Evolutionary conservation across 2,329 filamentous ascomycete genomes (phyloP), one percentile per base, ranked within the genome.

Genomic region (Cordyceps tenuipes): DNA sequence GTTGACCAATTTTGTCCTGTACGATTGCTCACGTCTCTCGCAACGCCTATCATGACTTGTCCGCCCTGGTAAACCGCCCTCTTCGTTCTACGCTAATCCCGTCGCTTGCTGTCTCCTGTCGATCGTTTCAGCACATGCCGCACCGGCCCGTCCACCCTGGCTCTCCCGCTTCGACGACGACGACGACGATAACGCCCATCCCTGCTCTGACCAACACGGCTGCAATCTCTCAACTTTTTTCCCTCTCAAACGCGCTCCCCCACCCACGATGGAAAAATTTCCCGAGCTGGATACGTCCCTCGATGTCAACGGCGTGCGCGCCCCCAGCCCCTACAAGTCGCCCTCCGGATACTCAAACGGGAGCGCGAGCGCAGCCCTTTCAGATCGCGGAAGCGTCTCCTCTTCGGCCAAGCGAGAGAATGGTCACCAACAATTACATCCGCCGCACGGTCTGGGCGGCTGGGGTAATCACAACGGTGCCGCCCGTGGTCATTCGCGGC

Each of bases 401-500:
- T 63, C 60, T 23, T 62, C 65, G 31, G 71, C 64, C 39, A 72
- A 67, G 64, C 67, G 64, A 47, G 66, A 70, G 8, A 63, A 63
- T 53, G 51, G 46, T 61, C 57, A 61, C 29, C 52, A 60, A 17
- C 52, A 17, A 12, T 36, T 36, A 36, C 59, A 9, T 43, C 54
- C 36, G 36, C 64, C 65, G 21, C 65, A 61, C 41, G 72, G 71
- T 62, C 67, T 52, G 49, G 64, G 59, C 6, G 55, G 48, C 23
- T 59, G 61, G 57, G 51, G 49, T 29, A 29, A n/a, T 34, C 34
- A 46, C 13, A 53, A 41, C 29, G 57, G 57, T 17, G n/a, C 43
- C 17, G 77, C 71, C 68, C 71, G 70, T 48, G 76, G 84, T 66
- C 89, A 92, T 69, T 78, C 77, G 19, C 80, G 88, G 64, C 90